Conservation (phyloP, 495 filamentous ascomycete species). For the Cenococcum geophilum region DNA sequence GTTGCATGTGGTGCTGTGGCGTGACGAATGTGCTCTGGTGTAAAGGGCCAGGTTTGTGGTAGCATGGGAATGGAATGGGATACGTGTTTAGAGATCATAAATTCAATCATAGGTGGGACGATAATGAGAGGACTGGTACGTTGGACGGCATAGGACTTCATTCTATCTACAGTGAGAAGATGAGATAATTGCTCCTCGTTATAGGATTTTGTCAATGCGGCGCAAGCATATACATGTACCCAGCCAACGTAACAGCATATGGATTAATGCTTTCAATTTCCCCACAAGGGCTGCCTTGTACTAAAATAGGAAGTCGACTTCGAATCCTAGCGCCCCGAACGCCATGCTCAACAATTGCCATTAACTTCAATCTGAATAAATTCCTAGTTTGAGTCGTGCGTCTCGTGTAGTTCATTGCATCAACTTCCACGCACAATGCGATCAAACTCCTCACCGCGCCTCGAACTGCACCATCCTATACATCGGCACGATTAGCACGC, state of each 20-base stretch:
- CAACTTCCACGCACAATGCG: background rate
- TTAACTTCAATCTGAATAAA: background rate
- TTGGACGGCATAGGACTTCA: too few relatives aligned
- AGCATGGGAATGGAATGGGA: background rate
- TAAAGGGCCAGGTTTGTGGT: background rate
- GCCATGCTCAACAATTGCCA: background rate
- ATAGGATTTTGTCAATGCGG: too few relatives aligned
- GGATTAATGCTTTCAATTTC: too few relatives aligned
- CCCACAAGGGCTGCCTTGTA: too few relatives aligned
- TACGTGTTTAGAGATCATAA: background rate
- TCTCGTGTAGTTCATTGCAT: too few relatives aligned
- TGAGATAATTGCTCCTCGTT: too few relatives aligned
- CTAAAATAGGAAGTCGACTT: background rate
- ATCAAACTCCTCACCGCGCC: conserved; percentile 54
- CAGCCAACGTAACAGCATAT: too few relatives aligned
- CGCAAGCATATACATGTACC: too few relatives aligned
- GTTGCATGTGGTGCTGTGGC: conserved; percentile 4
- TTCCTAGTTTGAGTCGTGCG: background rate
- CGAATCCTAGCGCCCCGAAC: background rate
- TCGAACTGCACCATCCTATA: conserved; percentile 96
- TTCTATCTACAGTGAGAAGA: too few relatives aligned
- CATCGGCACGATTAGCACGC: conserved; percentile 9
- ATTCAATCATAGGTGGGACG: too few relatives aligned
- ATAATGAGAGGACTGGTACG: too few relatives aligned
- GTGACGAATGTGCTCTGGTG: background rate